Percentiles rank a stretch among this genome's conserved stretches.
Evolutionary conservation across 2,329 filamentous ascomycete species (phyloP).

Genomic region (Colletotrichum paranaense): DNA sequence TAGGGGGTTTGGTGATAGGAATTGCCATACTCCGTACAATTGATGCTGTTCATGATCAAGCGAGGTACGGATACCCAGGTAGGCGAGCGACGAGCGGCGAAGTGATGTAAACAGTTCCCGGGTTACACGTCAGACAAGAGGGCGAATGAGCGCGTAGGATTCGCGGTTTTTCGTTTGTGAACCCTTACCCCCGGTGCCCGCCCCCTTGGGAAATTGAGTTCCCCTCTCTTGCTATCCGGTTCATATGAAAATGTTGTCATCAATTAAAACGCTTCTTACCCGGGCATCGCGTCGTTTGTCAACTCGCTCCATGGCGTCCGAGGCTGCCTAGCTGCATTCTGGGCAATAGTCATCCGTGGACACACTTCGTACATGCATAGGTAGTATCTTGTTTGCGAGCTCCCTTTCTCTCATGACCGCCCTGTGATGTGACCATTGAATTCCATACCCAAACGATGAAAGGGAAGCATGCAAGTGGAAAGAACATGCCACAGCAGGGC

Average conservation of each 20-base stretch:
- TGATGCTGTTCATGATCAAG: neutral
- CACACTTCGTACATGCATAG: neutral
- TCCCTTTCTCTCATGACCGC: neutral
- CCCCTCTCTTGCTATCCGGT: neutral
- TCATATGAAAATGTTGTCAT: neutral
- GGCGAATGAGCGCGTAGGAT: slow-evolving; percentile 1
- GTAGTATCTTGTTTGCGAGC: neutral
- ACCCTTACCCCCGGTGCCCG: neutral
- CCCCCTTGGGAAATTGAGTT: neutral
- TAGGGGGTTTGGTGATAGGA: neutral
- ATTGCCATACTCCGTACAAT: neutral
- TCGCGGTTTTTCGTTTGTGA: neutral
- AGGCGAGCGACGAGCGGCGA: neutral
- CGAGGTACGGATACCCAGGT: neutral
- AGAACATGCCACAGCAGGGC: neutral
- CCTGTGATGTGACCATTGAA: neutral
- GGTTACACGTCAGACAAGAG: neutral
- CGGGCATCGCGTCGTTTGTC: neutral
- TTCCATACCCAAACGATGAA: neutral
- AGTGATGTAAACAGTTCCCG: neutral
- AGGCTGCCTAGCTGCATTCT: neutral
- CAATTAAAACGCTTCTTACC: neutral
- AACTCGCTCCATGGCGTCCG: neutral
- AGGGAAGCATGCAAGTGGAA: neutral
- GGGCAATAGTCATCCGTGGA: neutral